Conservation (phyloP, 192 early-diverging fungal genomes). For the Coemansia sp. region DNA sequence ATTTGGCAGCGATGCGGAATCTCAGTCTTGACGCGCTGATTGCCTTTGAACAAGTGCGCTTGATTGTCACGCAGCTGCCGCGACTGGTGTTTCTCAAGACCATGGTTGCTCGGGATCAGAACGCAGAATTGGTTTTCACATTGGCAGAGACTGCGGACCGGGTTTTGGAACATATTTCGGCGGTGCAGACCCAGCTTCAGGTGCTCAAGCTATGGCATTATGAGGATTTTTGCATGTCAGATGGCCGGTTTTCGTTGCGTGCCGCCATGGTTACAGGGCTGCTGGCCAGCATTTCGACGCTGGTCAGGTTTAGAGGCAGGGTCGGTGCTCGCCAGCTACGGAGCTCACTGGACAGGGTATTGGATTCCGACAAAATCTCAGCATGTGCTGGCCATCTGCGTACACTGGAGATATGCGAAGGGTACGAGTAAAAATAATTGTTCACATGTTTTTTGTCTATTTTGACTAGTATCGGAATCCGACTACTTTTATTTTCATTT, state of each 20-base stretch:
- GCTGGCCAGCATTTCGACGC: constrained; percentile 24
- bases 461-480: not conserved
- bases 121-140: constrained; percentile 5
- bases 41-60: constrained; percentile 19
- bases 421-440: constrained; percentile 13
- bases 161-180: constrained; percentile 3
- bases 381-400: constrained; percentile 13
- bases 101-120: constrained; percentile 13
- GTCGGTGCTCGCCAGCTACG: constrained; percentile 12
- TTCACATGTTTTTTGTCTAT: not conserved
- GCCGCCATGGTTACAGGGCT: constrained; percentile 16
- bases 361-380: constrained; percentile 5
- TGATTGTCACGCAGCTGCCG: constrained; percentile 18
- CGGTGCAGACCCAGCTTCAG: constrained; percentile 16
- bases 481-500: not conserved
- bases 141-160: constrained; percentile 5
- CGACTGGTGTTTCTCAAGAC: constrained; percentile 25
- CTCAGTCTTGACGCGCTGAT: constrained; percentile 19
- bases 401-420: constrained; percentile 20
- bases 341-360: constrained; percentile 6
- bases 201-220: constrained; percentile 35
- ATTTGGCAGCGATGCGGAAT: constrained; percentile 17
- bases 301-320: constrained; percentile 17
- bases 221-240: constrained; percentile 13
- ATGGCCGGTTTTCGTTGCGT: constrained; percentile 11